Conservation (phyloP, 2,329 filamentous ascomycete species). For the Beauveria medogensis region DNA sequence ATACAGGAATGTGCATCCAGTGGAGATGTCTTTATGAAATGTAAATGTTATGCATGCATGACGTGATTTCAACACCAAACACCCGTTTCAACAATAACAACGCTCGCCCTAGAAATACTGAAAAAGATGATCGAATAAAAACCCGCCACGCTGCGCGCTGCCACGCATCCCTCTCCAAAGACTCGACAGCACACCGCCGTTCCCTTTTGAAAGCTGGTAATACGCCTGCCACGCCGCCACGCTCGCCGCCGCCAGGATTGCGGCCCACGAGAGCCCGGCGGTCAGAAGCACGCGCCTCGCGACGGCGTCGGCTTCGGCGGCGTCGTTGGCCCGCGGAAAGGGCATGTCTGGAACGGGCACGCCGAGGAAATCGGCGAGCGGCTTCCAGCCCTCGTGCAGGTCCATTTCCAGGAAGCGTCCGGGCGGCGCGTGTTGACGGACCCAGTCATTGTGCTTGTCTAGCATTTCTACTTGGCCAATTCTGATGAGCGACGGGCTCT, state of each 20-base stretch:
- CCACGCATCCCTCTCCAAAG: no score
- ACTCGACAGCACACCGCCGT: background rate
- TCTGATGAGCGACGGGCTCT: no score
- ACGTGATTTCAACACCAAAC: background rate
- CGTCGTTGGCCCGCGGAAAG: conserved; percentile 21
- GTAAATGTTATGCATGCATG: no score
- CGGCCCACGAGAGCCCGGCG: background rate
- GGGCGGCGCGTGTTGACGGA: conserved; percentile 11
- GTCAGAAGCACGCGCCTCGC: background rate
- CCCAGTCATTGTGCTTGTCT: conserved; percentile 14
- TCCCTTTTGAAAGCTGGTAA: background rate
- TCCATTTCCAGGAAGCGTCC: conserved; percentile 17
- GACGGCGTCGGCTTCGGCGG: conserved; percentile 12
- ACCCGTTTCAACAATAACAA: background rate
- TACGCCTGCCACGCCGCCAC: background rate
- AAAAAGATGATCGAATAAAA: no score
- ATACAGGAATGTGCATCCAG: background rate
- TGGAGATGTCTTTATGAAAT: background rate
- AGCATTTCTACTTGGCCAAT: conserved; percentile 10
- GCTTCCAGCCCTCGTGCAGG: conserved; percentile 20
- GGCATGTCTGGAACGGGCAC: conserved; percentile 19
- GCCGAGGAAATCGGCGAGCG: conserved; percentile 20
- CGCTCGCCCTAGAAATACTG: no score
- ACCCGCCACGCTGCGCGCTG: no score
- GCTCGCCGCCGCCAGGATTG: background rate